A percentile compares a stretch with the other conserved stretches of the same genome.
Evolutionary conservation across 768 basidiomycete species (phyloP).

Genomic region (Pleurotus platypus): DNA sequence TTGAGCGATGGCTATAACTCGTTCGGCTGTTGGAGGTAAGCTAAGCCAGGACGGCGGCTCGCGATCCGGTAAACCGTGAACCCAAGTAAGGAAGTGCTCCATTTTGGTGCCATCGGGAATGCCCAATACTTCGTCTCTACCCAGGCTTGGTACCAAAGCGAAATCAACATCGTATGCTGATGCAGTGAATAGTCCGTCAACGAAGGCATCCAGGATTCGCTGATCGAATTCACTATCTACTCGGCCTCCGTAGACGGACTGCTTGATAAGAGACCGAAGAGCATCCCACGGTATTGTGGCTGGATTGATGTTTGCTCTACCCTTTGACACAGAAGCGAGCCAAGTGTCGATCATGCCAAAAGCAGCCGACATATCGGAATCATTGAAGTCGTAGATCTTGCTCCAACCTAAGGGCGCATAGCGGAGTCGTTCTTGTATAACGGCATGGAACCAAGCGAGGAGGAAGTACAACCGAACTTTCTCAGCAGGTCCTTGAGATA

Average conservation of each 20-base stretch:
- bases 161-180: conserved; percentile 93
- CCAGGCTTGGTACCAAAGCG: conserved; percentile 69
- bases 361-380: conserved; percentile 94
- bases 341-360: conserved; percentile 91
- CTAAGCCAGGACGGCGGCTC: conserved; percentile 95
- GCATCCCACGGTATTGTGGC: conserved; percentile 93
- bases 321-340: conserved; percentile 78
- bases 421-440: conserved; percentile 93
- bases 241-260: conserved; percentile 93
- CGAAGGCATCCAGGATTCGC: conserved; percentile 87
- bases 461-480: conserved; percentile 93
- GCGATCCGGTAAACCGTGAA: conserved; percentile 81
- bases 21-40: conserved; percentile 88
- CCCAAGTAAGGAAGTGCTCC: conserved; percentile 90
- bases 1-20: conserved; percentile 87
- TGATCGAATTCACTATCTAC: conserved; percentile 97
- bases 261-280: conserved; percentile 88
- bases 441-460: conserved; percentile 98
- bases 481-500: conserved; percentile 86
- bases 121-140: conserved; percentile 52
- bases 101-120: conserved; percentile 93
- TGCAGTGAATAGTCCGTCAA: conserved; percentile 85
- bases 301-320: conserved; percentile 89
- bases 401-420: conserved; percentile 98
- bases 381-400: conserved; percentile 97